A percentile compares a stretch with the other conserved stretches of the same genome.
These are phyloP conservation scores for Dictyostelium brefeldianum DNA, from an alignment of 78 protist genomes.

Conservation along the genomic window DNA sequence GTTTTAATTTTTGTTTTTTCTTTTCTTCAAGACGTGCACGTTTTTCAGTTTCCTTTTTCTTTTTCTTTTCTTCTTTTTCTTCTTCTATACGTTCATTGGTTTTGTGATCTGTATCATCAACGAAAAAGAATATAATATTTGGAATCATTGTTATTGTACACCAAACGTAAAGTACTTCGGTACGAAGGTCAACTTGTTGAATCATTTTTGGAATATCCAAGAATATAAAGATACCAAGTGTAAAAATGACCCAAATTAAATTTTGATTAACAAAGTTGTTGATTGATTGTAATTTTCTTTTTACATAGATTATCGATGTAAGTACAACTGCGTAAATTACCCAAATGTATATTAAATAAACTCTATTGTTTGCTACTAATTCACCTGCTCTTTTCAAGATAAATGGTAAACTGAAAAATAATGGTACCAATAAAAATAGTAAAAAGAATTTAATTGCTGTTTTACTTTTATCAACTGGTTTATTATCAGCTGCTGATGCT, in stretches of 20 bases:
- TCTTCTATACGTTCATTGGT: slow-evolving; percentile 58
- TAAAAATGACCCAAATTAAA: slow-evolving; percentile 52
- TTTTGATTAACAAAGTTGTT: slow-evolving; percentile 67
- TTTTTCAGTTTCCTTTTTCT: slow-evolving; percentile 50
- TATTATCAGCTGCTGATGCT: background rate
- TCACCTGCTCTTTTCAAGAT: slow-evolving; percentile 60
- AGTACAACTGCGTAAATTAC: slow-evolving; percentile 21
- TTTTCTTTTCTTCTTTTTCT: slow-evolving; percentile 37
- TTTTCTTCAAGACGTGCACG: slow-evolving; percentile 43
- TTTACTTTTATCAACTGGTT: slow-evolving; percentile 6
- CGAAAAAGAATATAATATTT: slow-evolving; percentile 48
- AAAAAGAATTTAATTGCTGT: slow-evolving; percentile 27
- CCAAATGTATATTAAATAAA: slow-evolving; percentile 51
- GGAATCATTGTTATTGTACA: slow-evolving; percentile 77
- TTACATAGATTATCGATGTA: slow-evolving; percentile 21
- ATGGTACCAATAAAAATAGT: slow-evolving; percentile 50
- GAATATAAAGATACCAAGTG: slow-evolving; percentile 59
- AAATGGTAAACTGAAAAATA: slow-evolving; percentile 38
- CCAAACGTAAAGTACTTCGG: slow-evolving; percentile 72
- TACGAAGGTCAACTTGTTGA: slow-evolving; percentile 66
- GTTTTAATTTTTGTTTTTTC: slow-evolving; percentile 19
- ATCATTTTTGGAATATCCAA: slow-evolving; percentile 80
- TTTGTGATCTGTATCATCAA: slow-evolving; percentile 66
- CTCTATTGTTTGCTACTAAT: slow-evolving; percentile 43
- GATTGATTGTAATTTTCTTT: slow-evolving; percentile 35